Percentiles rank a stretch among this genome's conserved stretches.
phyloP scores from a whole-genome alignment of 2,329 filamentous ascomycete genomes.

The Colletotrichum limetticola region DNA sequence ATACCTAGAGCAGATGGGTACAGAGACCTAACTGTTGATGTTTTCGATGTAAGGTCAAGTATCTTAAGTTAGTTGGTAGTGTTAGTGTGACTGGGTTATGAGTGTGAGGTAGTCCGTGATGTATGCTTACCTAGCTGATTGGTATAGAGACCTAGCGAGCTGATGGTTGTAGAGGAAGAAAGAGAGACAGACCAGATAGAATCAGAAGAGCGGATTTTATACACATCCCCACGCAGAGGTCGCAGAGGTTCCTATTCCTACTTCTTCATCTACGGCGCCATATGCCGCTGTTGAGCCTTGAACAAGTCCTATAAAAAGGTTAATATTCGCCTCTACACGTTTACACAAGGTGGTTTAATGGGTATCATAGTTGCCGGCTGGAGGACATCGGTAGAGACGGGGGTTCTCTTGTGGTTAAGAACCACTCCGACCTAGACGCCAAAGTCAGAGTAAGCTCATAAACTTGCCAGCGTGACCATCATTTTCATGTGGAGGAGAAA shows the following conservation, averaged over 20 bases:
- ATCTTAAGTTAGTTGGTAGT: not conserved
- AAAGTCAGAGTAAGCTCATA: not conserved
- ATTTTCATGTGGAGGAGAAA: not conserved
- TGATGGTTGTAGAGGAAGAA: not conserved
- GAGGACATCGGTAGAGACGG: not conserved
- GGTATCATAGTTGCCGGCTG: not conserved
- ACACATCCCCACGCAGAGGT: not conserved
- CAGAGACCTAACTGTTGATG: not conserved
- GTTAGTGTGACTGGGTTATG: not conserved
- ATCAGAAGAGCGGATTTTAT: not conserved
- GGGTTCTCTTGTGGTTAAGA: not conserved
- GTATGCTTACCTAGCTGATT: not conserved
- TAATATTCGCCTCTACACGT: not conserved
- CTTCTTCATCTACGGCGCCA: not conserved
- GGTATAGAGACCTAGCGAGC: too few relatives aligned
- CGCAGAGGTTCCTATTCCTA: not conserved
- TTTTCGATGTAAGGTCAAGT: not conserved
- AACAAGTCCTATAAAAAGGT: not conserved
- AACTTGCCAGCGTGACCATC: not conserved
- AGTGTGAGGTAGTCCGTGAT: not conserved
- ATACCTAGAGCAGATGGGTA: too few relatives aligned
- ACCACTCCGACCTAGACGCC: not conserved
- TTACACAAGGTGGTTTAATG: not conserved
- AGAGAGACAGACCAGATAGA: not conserved
- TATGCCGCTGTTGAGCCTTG: not conserved